A percentile compares a stretch with the other conserved stretches of the same genome.
Conservation (phyloP, 192 early-diverging fungal species). For the Pilaira anomala region DNA sequence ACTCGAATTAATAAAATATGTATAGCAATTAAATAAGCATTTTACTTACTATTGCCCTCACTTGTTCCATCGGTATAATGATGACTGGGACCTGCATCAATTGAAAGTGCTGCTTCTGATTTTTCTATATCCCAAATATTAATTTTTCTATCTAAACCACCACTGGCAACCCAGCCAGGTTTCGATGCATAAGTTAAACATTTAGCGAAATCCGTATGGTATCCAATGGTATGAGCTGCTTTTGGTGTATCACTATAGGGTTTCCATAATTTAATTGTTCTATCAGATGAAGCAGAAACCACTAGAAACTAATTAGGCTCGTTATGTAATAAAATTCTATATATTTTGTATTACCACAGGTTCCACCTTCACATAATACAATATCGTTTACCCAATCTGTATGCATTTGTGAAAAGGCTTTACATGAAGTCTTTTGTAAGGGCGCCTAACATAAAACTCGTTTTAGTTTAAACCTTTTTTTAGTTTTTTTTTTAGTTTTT, state of each 20-base stretch:
- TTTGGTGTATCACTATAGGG: conserved; percentile 55
- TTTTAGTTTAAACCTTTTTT: no score
- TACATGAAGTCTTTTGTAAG: conserved; percentile 57
- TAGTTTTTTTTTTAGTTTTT: no score
- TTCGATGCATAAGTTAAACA: conserved; percentile 74
- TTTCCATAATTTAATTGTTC: conserved; percentile 78
- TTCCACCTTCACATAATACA: conserved; percentile 62
- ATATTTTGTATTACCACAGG: conserved; percentile 44
- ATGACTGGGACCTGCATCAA: conserved; percentile 9
- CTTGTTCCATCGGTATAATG: conserved; percentile 4
- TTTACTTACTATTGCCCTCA: not conserved
- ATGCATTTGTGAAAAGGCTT: conserved; percentile 74
- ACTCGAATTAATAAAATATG: not conserved
- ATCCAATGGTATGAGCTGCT: conserved; percentile 63
- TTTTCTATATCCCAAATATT: conserved; percentile 88
- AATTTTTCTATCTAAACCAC: conserved; percentile 86
- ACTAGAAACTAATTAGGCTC: conserved; percentile 39
- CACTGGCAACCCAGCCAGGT: conserved; percentile 79
- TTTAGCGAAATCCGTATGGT: conserved; percentile 92
- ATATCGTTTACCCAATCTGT: conserved; percentile 98
- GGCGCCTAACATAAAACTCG: no score
- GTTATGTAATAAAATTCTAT: not conserved
- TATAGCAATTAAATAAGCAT: not conserved
- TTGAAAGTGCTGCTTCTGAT: conserved; percentile 18
- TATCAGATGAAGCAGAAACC: conserved; percentile 88